Evolutionary conservation across 768 basidiomycete genomes (phyloP).

Genomic region (Boletus insuetus): DNA sequence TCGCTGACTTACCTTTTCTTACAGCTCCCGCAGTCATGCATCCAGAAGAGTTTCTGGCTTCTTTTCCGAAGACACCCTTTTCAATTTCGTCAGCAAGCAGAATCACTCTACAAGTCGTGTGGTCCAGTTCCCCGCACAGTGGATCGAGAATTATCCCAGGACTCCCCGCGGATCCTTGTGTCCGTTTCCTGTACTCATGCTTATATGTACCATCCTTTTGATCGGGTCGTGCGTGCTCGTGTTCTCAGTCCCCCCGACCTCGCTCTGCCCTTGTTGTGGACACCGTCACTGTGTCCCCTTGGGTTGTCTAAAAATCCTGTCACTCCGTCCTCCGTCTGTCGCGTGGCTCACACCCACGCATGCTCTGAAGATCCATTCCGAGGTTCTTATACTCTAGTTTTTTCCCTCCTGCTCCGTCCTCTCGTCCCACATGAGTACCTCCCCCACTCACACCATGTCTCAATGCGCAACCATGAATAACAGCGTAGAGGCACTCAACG

Average conservation of each 20-base stretch:
- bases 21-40: constrained; percentile 10
- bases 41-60: constrained; percentile 8
- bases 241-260: constrained; percentile 4
- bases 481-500: constrained; percentile 25
- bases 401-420: neutral
- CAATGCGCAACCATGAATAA: constrained; percentile 31
- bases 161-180: constrained; percentile 31
- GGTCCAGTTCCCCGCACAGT: constrained; percentile 28
- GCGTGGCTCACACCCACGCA: constrained; percentile 6
- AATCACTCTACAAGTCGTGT: constrained; percentile 10
- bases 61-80: constrained; percentile 8
- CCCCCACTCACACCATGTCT: constrained; percentile 28
- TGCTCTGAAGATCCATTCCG: constrained; percentile 15
- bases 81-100: constrained; percentile 2
- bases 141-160: constrained; percentile 30
- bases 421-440: constrained; percentile 25
- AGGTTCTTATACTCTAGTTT: constrained; percentile 16
- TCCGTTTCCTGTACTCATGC: constrained; percentile 10
- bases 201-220: constrained; percentile 25
- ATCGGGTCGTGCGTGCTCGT: constrained; percentile 17
- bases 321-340: constrained; percentile 7
- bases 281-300: constrained; percentile 10
- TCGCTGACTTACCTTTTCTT: constrained; percentile 17
- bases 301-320: constrained; percentile 1
- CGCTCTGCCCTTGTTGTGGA: constrained; percentile 4